Percentiles rank a stretch among this genome's conserved stretches.
Evolutionary conservation across 768 basidiomycete genomes (phyloP).

Genomic region (Sistotremastrum suecicum): DNA sequence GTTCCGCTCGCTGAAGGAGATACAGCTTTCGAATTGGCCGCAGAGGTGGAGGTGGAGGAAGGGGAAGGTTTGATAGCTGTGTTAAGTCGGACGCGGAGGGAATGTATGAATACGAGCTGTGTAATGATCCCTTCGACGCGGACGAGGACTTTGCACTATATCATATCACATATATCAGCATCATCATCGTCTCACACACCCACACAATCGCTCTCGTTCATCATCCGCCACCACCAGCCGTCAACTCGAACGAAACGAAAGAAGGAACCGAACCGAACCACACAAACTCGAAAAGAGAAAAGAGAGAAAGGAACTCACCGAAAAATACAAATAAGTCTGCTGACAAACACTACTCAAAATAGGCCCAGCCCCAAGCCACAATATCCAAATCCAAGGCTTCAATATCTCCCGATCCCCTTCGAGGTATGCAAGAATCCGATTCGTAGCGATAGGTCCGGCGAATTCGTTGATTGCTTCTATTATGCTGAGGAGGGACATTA

Average conservation of each 20-base stretch:
- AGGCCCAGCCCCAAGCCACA: conserved; percentile 20
- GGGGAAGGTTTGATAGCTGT: conserved; percentile 15
- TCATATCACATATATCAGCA: too few relatives aligned
- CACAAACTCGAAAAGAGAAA: too few relatives aligned
- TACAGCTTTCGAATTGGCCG: conserved; percentile 11
- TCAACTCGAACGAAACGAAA: too few relatives aligned
- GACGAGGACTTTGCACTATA: conserved; percentile 28
- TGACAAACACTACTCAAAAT: conserved; percentile 21
- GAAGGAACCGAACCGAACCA: too few relatives aligned
- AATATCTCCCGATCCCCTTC: conserved; percentile 20
- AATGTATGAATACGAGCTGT: conserved; percentile 41
- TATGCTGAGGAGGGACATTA: too few relatives aligned
- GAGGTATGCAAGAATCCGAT: too few relatives aligned
- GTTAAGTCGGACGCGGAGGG: conserved; percentile 49
- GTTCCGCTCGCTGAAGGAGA: conserved; percentile 7
- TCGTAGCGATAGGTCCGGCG: too few relatives aligned
- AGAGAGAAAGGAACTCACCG: too few relatives aligned
- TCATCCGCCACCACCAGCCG: too few relatives aligned
- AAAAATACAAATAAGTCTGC: conserved; percentile 27
- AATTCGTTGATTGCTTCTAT: too few relatives aligned
- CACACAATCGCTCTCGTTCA: too few relatives aligned
- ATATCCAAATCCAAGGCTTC: conserved; percentile 38
- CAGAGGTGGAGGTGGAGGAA: conserved; percentile 9
- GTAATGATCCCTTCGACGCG: conserved; percentile 38
- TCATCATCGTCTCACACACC: too few relatives aligned